Conservation (phyloP, 1,284 basidiomycete genomes). For the Somion occarium region DNA sequence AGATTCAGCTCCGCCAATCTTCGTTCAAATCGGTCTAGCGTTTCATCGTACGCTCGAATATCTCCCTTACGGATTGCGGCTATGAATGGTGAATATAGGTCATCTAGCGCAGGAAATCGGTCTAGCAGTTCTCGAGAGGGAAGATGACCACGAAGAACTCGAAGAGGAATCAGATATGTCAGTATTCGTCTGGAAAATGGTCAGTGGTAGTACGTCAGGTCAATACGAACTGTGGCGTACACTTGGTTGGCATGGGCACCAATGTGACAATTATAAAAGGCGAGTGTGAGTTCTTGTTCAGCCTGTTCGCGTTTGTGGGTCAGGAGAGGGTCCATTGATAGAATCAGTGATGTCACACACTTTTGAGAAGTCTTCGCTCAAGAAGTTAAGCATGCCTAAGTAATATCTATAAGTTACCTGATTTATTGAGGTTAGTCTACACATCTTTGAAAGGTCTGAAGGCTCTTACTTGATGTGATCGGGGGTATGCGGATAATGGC, state of each 20-base stretch:
- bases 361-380: constrained; percentile 88
- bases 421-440: constrained; percentile 3
- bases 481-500: constrained; percentile 69
- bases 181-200: constrained; percentile 66
- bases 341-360: constrained; percentile 29
- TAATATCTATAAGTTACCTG: constrained; percentile 92
- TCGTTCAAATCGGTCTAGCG: constrained; percentile 63
- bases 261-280: constrained; percentile 77
- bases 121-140: constrained; percentile 67
- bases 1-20: constrained; percentile 79
- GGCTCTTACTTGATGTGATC: constrained; percentile 74
- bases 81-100: constrained; percentile 80
- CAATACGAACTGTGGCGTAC: constrained; percentile 39
- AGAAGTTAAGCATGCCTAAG: constrained; percentile 88
- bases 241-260: constrained; percentile 72
- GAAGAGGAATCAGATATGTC: constrained; percentile 85
- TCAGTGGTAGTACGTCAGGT: constrained; percentile 1
- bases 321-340: constrained; percentile 1
- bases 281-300: constrained; percentile 77
- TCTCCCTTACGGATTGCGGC: constrained; percentile 74
- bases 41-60: constrained; percentile 74
- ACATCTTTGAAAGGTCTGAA: constrained; percentile 7
- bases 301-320: constrained; percentile 41
- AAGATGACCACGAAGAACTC: constrained; percentile 81
- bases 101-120: constrained; percentile 68